These are phyloP conservation scores for Orobanche coerulescens DNA, from an alignment of 257 asterid species.

Conservation along the genomic window DNA sequence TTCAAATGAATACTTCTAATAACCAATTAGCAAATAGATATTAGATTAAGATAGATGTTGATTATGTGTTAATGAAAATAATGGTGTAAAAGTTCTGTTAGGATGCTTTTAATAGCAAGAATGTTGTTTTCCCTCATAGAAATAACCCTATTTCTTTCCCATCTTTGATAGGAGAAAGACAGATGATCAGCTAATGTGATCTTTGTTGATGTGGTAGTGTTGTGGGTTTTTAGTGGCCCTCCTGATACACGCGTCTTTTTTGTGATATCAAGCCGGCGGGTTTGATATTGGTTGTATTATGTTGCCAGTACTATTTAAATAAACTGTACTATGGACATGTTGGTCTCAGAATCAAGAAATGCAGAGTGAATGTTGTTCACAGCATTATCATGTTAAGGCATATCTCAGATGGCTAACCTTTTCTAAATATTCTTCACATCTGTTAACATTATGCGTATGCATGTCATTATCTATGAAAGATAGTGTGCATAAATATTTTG, in stretches of 20 bases:
- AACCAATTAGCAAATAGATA: neutral
- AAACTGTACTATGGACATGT: neutral
- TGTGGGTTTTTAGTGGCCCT: neutral
- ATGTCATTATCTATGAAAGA: neutral
- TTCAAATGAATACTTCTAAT: neutral
- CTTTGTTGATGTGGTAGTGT: neutral
- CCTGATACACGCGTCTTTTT: constrained; percentile 1
- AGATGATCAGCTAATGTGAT: neutral
- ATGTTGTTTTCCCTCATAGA: neutral
- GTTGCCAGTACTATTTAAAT: neutral
- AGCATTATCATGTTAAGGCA: constrained; percentile 1
- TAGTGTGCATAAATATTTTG: neutral
- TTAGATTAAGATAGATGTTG: neutral
- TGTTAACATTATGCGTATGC: constrained; percentile 5
- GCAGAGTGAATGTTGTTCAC: constrained; percentile 3
- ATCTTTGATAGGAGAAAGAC: neutral
- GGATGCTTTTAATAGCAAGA: neutral
- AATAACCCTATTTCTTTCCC: neutral
- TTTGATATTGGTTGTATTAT: neutral
- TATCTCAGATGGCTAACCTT: constrained; percentile 8
- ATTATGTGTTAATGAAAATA: neutral
- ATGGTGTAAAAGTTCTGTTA: neutral
- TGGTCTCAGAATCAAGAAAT: constrained; percentile 7
- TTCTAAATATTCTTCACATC: neutral
- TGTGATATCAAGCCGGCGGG: neutral